phyloP scores from a whole-genome alignment of 208 protist genomes.

The Leishmania braziliensis region DNA sequence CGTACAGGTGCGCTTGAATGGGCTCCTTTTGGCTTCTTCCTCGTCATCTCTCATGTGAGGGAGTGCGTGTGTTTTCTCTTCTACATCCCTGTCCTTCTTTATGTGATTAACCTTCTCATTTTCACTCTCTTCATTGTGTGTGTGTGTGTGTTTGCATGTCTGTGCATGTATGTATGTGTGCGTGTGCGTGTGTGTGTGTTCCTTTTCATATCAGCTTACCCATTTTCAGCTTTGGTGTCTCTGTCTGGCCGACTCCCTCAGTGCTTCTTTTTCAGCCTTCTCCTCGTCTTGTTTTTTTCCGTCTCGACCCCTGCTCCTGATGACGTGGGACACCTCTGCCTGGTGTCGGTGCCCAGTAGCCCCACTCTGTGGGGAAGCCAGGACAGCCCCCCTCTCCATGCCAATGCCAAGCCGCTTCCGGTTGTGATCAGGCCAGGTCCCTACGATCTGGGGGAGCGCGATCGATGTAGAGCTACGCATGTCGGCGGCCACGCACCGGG shows the following conservation, averaged over 20 bases:
- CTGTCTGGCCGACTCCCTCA: not conserved
- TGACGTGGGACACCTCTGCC: not conserved
- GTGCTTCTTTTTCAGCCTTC: not conserved
- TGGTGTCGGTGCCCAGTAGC: not conserved
- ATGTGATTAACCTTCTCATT: not conserved
- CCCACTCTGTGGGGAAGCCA: not conserved
- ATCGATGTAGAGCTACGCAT: too few species aligned
- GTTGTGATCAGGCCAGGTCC: too few species aligned
- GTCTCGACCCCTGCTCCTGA: not conserved
- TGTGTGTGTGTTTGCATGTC: not conserved
- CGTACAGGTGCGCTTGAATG: not conserved
- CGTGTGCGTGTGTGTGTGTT: not conserved
- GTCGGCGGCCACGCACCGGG: too few species aligned
- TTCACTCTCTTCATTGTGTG: not conserved
- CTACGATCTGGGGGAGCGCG: too few species aligned
- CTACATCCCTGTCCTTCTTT: not conserved
- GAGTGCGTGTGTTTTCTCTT: not conserved
- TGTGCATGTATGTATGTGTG: too few species aligned
- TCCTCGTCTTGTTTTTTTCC: not conserved
- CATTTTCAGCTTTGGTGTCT: not conserved
- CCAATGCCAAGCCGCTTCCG: not conserved
- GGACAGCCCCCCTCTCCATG: not conserved
- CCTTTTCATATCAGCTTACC: not conserved
- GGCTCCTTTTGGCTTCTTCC: constrained; percentile 11
- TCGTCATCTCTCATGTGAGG: not conserved